Conservation (phyloP, 768 basidiomycete genomes). For the Clathrus columnatus region DNA sequence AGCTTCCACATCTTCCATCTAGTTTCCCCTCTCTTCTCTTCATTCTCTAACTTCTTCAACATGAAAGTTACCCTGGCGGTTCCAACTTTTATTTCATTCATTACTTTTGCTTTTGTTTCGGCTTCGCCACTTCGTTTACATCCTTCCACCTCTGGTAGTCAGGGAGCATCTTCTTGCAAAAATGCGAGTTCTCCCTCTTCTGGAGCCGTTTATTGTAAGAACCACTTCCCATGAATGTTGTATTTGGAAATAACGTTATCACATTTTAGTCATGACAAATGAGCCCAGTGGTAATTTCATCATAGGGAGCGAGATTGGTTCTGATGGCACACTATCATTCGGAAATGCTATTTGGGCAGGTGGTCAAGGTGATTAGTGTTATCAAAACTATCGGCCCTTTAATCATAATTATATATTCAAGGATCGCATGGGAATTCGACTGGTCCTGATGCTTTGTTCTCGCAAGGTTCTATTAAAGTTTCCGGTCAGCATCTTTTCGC, state of each 20-base stretch:
- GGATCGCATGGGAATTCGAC: constrained; percentile 28
- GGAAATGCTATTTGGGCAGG: constrained; percentile 4
- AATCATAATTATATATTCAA: not conserved
- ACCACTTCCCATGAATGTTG: not conserved
- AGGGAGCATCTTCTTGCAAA: not conserved
- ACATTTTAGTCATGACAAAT: constrained; percentile 39
- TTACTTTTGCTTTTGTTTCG: not conserved
- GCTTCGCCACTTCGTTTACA: not conserved
- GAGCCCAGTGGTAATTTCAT: constrained; percentile 37
- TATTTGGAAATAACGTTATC: not conserved
- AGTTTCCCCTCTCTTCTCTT: not conserved
- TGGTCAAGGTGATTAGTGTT: constrained; percentile 2
- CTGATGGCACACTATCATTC: constrained; percentile 25
- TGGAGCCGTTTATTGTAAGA: not conserved
- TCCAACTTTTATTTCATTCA: not conserved
- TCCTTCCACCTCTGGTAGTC: not conserved
- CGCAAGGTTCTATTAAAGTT: constrained; percentile 34
- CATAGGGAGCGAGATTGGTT: constrained; percentile 33
- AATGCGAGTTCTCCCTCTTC: not conserved
- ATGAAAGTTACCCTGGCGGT: not conserved
- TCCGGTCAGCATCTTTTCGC: constrained; percentile 30
- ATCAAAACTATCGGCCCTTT: not conserved
- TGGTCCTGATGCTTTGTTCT: constrained; percentile 34
- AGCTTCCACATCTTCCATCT: not conserved
- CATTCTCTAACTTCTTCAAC: not conserved